Percentiles rank a stretch among this genome's conserved stretches.
phyloP scores from a whole-genome alignment of 2,329 filamentous ascomycete species.

The Metarhizium guizhouense region DNA sequence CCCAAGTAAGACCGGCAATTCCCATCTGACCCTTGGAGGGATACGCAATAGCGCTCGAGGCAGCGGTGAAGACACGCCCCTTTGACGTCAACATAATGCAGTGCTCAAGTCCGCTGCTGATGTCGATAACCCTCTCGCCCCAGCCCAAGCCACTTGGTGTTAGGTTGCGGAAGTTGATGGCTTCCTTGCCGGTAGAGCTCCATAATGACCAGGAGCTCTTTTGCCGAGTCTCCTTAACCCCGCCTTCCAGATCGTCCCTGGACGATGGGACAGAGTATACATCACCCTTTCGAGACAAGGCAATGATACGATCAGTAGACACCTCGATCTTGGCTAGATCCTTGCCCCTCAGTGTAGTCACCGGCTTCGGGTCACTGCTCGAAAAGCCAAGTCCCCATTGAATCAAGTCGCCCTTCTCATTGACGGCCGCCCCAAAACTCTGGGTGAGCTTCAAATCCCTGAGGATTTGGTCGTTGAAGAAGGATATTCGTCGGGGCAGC shows the following conservation, averaged over 20 bases:
- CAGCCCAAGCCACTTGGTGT: slow-evolving; percentile 55
- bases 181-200: slow-evolving; percentile 27
- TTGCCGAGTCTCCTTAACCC: slow-evolving; percentile 52
- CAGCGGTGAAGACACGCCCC: slow-evolving; percentile 84
- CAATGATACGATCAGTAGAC: slow-evolving; percentile 76
- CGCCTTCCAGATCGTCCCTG: slow-evolving; percentile 57
- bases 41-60: slow-evolving; percentile 67
- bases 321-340: slow-evolving; percentile 68
- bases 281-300: slow-evolving; percentile 61
- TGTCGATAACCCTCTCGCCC: slow-evolving; percentile 64
- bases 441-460: slow-evolving; percentile 80
- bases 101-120: slow-evolving; percentile 77
- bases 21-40: slow-evolving; percentile 82
- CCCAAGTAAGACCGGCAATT: slow-evolving; percentile 73
- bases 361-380: slow-evolving; percentile 52
- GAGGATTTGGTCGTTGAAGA: slow-evolving; percentile 77
- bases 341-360: slow-evolving; percentile 69
- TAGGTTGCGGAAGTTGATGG: slow-evolving; percentile 64
- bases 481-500: slow-evolving; percentile 65
- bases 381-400: slow-evolving; percentile 85
- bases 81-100: slow-evolving; percentile 74
- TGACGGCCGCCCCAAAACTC: slow-evolving; percentile 76
- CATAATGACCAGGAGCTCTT: slow-evolving; percentile 64
- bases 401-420: slow-evolving; percentile 77
- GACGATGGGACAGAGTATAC: slow-evolving; percentile 82